Percentiles rank a stretch among this genome's conserved stretches.
Conservation (phyloP, 148 eudicot genomes). For the Nepenthes gracilis region DNA sequence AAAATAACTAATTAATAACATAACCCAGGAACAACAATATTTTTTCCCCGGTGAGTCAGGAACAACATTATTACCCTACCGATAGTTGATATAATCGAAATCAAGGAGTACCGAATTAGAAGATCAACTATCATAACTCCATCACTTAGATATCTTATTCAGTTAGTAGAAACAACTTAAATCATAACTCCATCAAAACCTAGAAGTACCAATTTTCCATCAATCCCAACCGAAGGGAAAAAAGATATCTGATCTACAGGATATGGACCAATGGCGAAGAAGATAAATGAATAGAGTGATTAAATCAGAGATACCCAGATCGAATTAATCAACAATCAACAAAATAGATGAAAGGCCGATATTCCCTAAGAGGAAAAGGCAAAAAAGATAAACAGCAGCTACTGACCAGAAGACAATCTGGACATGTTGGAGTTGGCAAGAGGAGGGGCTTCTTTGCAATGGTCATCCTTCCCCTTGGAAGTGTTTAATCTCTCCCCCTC, state of each 20-base stretch:
- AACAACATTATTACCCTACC: neutral
- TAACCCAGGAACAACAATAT: no score
- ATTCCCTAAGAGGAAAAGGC: neutral
- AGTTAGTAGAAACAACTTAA: no score
- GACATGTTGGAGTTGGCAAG: conserved; percentile 47
- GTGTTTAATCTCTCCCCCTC: conserved; percentile 60
- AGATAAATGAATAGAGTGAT: no score
- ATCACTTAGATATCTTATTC: no score
- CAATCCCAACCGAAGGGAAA: no score
- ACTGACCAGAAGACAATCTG: conserved; percentile 73
- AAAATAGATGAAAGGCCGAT: neutral
- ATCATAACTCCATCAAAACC: no score
- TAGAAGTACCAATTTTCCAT: no score
- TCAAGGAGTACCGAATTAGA: no score
- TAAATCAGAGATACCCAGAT: conserved; percentile 6
- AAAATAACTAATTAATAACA: neutral
- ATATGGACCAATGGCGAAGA: no score
- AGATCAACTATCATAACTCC: no score
- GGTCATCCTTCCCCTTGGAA: conserved; percentile 26
- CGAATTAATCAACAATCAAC: conserved; percentile 18
- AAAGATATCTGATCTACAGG: no score
- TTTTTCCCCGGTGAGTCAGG: neutral
- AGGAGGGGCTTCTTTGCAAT: conserved; percentile 19
- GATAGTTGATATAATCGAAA: neutral
- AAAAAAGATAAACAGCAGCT: neutral